phyloP scores from a whole-genome alignment of 2,329 filamentous ascomycete genomes.

The Xylaria sp. region DNA sequence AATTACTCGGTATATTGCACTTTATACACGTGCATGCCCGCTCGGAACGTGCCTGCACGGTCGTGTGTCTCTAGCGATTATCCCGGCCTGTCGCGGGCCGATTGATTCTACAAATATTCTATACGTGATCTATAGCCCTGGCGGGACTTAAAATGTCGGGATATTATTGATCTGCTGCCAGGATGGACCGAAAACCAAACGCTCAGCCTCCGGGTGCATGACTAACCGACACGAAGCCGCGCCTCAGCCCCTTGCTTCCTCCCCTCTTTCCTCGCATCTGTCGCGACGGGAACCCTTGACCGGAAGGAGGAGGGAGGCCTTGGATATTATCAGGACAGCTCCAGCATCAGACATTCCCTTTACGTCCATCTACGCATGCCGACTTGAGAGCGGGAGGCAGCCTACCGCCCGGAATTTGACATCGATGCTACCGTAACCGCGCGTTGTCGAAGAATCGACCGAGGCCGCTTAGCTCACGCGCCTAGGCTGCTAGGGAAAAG shows the following conservation, averaged over 20 bases:
- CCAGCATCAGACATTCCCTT: not conserved
- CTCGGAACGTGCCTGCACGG: slow-evolving; percentile 1
- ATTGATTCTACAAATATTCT: not conserved
- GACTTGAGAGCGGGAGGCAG: slow-evolving; percentile 14
- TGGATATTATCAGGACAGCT: not conserved
- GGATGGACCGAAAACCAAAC: slow-evolving; percentile 20
- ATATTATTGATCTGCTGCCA: slow-evolving; percentile 18
- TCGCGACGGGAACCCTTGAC: slow-evolving; percentile 6
- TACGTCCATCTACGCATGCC: slow-evolving; percentile 1
- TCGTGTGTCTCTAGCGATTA: not conserved
- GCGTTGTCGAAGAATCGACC: slow-evolving; percentile 8
- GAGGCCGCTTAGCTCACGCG: slow-evolving; percentile 12
- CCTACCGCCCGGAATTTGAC: not conserved
- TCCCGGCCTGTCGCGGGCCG: not conserved
- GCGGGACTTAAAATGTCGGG: slow-evolving; percentile 2
- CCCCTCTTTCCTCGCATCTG: not conserved
- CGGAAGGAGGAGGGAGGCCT: slow-evolving; percentile 17
- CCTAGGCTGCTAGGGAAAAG: slow-evolving; percentile 28
- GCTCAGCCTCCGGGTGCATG: slow-evolving; percentile 33
- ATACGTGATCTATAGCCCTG: not conserved
- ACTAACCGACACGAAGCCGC: slow-evolving; percentile 24
- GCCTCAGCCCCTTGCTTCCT: slow-evolving; percentile 13
- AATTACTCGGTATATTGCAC: not conserved
- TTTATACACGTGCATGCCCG: not conserved
- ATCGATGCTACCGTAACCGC: not conserved